Evolutionary conservation across 768 basidiomycete genomes (phyloP).

Genomic region (Mycena rosella): DNA sequence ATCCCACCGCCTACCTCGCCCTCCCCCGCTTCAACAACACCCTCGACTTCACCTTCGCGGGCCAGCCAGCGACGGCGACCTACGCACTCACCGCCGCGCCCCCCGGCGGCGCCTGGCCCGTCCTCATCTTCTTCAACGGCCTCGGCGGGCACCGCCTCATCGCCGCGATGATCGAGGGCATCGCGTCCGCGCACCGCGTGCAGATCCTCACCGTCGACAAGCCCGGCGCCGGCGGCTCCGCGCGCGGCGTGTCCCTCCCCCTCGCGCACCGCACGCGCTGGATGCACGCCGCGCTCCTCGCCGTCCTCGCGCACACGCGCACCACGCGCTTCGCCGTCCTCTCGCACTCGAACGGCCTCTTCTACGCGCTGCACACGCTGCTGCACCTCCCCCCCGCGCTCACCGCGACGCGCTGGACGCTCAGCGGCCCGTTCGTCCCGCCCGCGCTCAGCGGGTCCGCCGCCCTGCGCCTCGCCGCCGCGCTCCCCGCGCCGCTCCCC

Average conservation of each 20-base stretch:
- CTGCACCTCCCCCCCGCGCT: constrained; percentile 26
- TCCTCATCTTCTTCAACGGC: constrained; percentile 37
- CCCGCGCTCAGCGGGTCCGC: constrained; percentile 25
- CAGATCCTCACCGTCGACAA: constrained; percentile 35
- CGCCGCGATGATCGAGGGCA: constrained; percentile 30
- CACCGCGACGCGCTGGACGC: constrained; percentile 26
- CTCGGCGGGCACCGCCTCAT: constrained; percentile 36
- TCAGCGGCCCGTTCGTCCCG: constrained; percentile 29
- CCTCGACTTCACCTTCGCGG: constrained; percentile 22
- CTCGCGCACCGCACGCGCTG: constrained; percentile 28
- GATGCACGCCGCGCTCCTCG: constrained; percentile 34
- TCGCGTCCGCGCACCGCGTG: constrained; percentile 26
- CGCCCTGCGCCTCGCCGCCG: constrained; percentile 24
- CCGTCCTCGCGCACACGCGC: constrained; percentile 24
- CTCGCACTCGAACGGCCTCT: constrained; percentile 35
- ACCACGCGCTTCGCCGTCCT: constrained; percentile 30
- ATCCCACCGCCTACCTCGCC: constrained; percentile 28
- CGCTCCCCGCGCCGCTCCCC: constrained; percentile 28
- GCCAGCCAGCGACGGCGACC: constrained; percentile 7
- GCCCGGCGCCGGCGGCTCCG: constrained; percentile 22
- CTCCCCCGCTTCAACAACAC: constrained; percentile 32
- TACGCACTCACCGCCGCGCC: constrained; percentile 24
- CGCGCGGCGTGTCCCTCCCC: background rate
- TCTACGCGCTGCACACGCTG: constrained; percentile 33
- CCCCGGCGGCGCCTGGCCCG: constrained; percentile 23